phyloP scores from a whole-genome alignment of 768 basidiomycete species.

The Postia placenta region DNA sequence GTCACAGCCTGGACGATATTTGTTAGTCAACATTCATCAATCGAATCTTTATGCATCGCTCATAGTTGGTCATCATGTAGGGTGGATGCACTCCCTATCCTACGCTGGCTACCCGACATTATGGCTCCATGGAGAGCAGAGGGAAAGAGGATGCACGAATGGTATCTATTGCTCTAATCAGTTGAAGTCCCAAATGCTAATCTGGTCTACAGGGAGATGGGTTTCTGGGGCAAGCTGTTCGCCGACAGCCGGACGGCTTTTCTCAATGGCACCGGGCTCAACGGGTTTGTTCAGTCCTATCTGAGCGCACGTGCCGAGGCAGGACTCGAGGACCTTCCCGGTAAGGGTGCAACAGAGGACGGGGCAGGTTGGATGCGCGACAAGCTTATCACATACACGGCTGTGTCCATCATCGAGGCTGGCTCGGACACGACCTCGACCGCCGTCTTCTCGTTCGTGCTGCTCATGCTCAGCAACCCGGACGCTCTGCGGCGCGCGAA shows the following conservation, averaged over 20 bases:
- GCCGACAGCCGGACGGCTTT: not conserved
- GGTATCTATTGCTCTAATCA: conserved; percentile 8
- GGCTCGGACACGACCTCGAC: conserved; percentile 25
- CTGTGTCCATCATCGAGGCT: conserved; percentile 24
- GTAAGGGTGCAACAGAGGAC: conserved; percentile 22
- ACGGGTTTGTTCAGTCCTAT: not conserved
- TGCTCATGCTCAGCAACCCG: conserved; percentile 15
- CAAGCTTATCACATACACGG: conserved; percentile 24
- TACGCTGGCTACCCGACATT: conserved; percentile 22
- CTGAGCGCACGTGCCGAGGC: conserved; percentile 14
- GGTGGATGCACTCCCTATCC: conserved; percentile 21
- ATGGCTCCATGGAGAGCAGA: conserved; percentile 23
- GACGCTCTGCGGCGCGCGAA: conserved; percentile 39
- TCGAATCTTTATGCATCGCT: not conserved
- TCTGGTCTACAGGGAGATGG: conserved; percentile 7
- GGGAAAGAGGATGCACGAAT: conserved; percentile 21
- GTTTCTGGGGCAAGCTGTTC: not conserved
- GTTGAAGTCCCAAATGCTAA: not conserved
- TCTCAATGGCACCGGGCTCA: not conserved
- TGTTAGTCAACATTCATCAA: conserved; percentile 5
- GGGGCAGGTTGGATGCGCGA: conserved; percentile 24
- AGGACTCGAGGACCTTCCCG: conserved; percentile 20
- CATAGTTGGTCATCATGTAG: not conserved
- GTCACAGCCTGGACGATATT: conserved; percentile 21
- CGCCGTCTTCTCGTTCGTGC: conserved; percentile 22